A percentile compares a stretch with the other conserved stretches of the same genome.
phyloP scores from a whole-genome alignment of 2,329 filamentous ascomycete genomes.

The Fusarium piperis region DNA sequence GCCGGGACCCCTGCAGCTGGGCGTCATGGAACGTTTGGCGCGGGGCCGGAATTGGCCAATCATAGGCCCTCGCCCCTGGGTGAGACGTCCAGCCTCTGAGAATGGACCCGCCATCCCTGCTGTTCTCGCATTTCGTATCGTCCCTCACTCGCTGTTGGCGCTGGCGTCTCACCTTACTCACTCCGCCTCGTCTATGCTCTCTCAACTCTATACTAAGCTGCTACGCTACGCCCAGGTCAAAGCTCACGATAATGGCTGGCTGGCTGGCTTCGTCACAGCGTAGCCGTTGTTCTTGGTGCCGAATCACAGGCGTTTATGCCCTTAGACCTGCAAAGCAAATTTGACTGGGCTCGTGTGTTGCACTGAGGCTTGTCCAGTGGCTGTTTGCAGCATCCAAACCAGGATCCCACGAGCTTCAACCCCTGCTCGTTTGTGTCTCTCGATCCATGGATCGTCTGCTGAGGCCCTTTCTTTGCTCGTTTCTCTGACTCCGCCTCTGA shows the following conservation, averaged over 20 bases:
- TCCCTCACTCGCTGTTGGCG: conserved; percentile 15
- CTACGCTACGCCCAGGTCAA: conserved; percentile 10
- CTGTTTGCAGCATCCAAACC: conserved; percentile 22
- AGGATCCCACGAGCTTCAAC: conserved; percentile 21
- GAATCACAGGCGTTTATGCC: conserved; percentile 17
- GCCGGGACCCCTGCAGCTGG: conserved; percentile 24
- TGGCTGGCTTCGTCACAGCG: background rate
- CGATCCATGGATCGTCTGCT: conserved; percentile 14
- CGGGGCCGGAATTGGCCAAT: conserved; percentile 28
- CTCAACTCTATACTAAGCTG: conserved; percentile 23
- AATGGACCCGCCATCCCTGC: conserved; percentile 27
- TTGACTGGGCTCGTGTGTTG: conserved; percentile 20
- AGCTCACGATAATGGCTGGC: conserved; percentile 22
- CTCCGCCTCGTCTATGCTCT: background rate
- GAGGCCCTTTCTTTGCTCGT: conserved; percentile 19
- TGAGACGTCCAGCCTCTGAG: conserved; percentile 22
- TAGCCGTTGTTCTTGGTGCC: background rate
- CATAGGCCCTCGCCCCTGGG: conserved; percentile 26
- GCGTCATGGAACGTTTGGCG: conserved; percentile 38
- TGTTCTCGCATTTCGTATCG: conserved; percentile 22
- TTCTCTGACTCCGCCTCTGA: conserved; percentile 36
- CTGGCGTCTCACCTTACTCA: conserved; percentile 15
- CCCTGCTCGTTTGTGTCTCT: conserved; percentile 32
- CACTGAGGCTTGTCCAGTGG: conserved; percentile 23
- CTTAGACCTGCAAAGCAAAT: conserved; percentile 3